Evolutionary conservation across 495 filamentous ascomycete species (phyloP), one percentile per base, ranked within the genome.

Genomic region (Talaromyces stipitatus): DNA sequence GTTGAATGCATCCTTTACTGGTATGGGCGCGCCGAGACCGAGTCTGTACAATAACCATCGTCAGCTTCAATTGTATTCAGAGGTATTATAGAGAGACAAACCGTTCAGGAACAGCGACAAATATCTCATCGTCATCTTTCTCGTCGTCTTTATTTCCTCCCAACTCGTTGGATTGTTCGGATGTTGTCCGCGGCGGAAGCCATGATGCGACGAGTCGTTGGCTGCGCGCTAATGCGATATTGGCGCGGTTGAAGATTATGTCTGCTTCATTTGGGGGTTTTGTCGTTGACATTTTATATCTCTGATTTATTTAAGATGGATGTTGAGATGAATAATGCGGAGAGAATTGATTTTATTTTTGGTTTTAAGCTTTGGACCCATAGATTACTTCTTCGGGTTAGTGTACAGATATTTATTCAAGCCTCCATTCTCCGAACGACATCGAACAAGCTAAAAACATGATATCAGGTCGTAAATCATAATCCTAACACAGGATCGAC

Each of bases 171-270:
- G 23, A 30, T 26, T 41, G 69, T 60, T 57, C 80, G 78, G 23
- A 73, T 73, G 6, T 68, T 57, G 76, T 72, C 56, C 69, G 65
- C 14, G 67, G 61, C 9, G 82, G 82, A 20, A 79, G 70, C 78
- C 78, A 81, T 55, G 78, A 79, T 56, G 75, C 67, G 54, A 81
- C 72, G 53, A 81, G 70, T 11, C 78, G 72, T 60, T 79, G 77
- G 51, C 74, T 77, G 48, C 74, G 75, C 28, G 78, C 72, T 11
- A 81, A 65, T 9, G 76, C 74, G 51, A 81, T 69, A 29, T 77
- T 76, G 10, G 77, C 74, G 43, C 74, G 69, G 61, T 78, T 80
- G 32, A 79, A 69, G 38, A 80, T 77, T 14, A 78, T 61, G 54
- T 78, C 76, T 26, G 76, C 71, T 64, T 77, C 72, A 23, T 45